phyloP scores from a whole-genome alignment of 805 yeast genomes.

The Yarrowia osloensis region DNA sequence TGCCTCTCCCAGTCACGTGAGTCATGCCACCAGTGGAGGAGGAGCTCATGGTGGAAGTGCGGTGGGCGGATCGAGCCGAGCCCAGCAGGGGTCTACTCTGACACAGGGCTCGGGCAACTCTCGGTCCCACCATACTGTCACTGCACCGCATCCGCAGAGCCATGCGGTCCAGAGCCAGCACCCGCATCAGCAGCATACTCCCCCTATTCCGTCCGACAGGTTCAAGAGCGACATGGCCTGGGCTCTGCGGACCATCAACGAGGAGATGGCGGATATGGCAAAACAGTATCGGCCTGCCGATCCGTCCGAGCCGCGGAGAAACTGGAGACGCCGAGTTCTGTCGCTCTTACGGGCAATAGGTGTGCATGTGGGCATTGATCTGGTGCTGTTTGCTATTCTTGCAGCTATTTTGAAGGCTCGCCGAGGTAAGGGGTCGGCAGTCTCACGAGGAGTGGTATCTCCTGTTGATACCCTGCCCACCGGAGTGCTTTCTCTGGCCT shows the following conservation, averaged over 20 bases:
- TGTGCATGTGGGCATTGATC: slow-evolving; percentile 25
- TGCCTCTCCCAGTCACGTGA: slow-evolving; percentile 10
- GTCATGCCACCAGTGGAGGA: not conserved
- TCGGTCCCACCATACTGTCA: not conserved
- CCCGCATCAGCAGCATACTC: not conserved
- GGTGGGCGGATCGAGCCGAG: not conserved
- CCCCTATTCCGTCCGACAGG: not conserved
- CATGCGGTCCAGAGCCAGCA: not conserved
- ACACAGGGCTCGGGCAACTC: not conserved
- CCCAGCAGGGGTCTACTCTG: not conserved
- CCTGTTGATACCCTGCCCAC: not conserved
- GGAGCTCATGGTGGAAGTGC: not conserved
- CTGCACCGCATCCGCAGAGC: slow-evolving; percentile 10
- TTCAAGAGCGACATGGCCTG: slow-evolving; percentile 29
- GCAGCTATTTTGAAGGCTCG: slow-evolving; percentile 15
- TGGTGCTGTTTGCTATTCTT: slow-evolving; percentile 21
- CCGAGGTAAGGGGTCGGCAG: not conserved
- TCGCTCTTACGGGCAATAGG: not conserved
- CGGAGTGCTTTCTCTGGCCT: not conserved
- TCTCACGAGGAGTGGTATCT: not conserved
- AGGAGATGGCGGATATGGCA: slow-evolving; percentile 28
- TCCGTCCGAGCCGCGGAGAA: not conserved
- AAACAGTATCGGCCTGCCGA: slow-evolving; percentile 8
- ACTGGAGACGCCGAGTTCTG: not conserved
- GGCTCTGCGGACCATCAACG: slow-evolving; percentile 26